Base-by-base conservation (phyloP, 1,139 yeast genomes). In the Candida tetrigidarum region DNA sequence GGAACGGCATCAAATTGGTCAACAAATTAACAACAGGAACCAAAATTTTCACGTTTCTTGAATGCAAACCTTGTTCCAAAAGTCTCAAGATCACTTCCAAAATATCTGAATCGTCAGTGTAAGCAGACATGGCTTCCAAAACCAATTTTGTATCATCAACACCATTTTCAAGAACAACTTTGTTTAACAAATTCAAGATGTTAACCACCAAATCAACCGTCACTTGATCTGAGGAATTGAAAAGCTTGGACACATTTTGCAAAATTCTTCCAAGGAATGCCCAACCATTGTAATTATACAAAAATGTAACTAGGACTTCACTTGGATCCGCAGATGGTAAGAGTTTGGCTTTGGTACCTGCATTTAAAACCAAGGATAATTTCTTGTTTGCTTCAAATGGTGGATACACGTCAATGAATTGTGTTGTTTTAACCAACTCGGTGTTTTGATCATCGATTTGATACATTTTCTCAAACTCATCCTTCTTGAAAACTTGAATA, bases 231-330 rank as follows among this genome's bases (percentile, higher is more conserved):
- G 64, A 53, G 12, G 63, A 53, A 42, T 74, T 65, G 50, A 69
- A 71, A 5, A 64, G 57, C 40, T 67, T 68, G 27, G 83, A 70
- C 7, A 84, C 61, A 52, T 84, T 86, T 53, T 86, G 92, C 25
- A 92, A 63, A 0, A 88, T 68, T 53, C 96, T 76, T 1, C 97
- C 97, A 28, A 92, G 56, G 35, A 87, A 69, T 0, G 95, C 80
- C 96, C 97, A 90, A 0, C 97, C 98, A 59, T 84, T 87, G 58
- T 84, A 90, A 5, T 78, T 75, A 60, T 86, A 81, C 36, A 85
- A 68, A 68, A 93, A 91, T 25, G 90, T 77, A 1, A 86, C 86
- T 34, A 88, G 73, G 5, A 83, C 75, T 28, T 69, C 73, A 26
- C 67, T 67, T 3, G 65, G 63, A 12, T 59, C 59, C 2, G 71